These are phyloP conservation scores for Aaosphaeria arxii DNA, from an alignment of 2,329 filamentous ascomycete species.

Conservation along the genomic window DNA sequence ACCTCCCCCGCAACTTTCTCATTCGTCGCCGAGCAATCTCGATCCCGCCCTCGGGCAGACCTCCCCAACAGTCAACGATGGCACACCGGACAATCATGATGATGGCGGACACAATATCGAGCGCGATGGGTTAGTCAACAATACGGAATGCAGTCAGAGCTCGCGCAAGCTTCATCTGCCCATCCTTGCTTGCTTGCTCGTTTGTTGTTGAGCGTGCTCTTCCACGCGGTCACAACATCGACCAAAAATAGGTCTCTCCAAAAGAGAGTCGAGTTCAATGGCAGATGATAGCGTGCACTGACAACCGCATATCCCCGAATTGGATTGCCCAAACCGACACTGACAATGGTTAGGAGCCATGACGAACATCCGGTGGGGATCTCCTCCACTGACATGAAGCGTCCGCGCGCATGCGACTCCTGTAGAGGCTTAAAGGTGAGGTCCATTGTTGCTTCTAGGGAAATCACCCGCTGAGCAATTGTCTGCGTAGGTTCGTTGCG, in stretches of 20 bases:
- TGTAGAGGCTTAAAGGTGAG: constrained; percentile 43
- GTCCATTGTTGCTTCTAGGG: not conserved
- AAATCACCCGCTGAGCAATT: not conserved
- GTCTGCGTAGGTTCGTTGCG: constrained; percentile 67
- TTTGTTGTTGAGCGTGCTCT: too few species aligned
- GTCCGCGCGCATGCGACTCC: constrained; percentile 47
- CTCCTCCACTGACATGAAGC: constrained; percentile 41
- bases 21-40: constrained; percentile 16
- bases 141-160: not conserved
- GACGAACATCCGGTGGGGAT: constrained; percentile 4
- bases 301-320: too few species aligned
- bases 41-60: constrained; percentile 33
- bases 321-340: too few species aligned
- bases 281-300: too few species aligned
- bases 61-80: constrained; percentile 19
- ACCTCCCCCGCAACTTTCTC: constrained; percentile 17
- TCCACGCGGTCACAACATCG: too few species aligned
- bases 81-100: constrained; percentile 24
- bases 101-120: constrained; percentile 24
- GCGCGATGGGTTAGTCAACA: constrained; percentile 22
- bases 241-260: too few species aligned
- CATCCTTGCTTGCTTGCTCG: not conserved
- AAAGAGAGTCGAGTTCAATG: too few species aligned
- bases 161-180: too few species aligned
- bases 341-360: too few species aligned